Conservation (phyloP, 1,284 basidiomycete genomes). For the Pseudozyma sp. region DNA sequence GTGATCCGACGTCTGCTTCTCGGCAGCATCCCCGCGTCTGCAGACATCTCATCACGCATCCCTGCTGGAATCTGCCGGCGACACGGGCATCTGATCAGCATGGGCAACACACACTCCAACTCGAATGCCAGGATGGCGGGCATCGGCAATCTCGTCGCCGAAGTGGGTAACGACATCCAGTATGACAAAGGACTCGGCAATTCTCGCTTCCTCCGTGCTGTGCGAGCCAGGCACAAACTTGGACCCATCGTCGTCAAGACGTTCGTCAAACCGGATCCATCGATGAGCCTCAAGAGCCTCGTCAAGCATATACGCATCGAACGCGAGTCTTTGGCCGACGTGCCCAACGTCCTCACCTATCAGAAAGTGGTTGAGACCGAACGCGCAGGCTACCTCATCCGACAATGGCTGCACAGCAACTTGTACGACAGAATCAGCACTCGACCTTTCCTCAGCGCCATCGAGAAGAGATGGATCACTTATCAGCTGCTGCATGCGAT, state of each 20-base stretch:
- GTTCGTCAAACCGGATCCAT: constrained; percentile 83
- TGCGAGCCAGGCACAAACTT: constrained; percentile 79
- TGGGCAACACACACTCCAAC: constrained; percentile 58
- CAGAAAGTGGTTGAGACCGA: constrained; percentile 94
- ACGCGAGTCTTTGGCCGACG: constrained; percentile 83
- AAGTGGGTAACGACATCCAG: constrained; percentile 62
- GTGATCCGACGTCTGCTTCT: constrained; percentile 2
- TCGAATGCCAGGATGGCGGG: constrained; percentile 49
- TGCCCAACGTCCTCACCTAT: constrained; percentile 89
- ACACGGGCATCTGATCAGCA: constrained; percentile 3
- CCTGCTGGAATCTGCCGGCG: not conserved
- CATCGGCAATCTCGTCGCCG: constrained; percentile 57
- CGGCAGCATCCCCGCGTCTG: constrained; percentile 1
- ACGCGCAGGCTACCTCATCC: constrained; percentile 91
- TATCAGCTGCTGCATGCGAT: constrained; percentile 91
- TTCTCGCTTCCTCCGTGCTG: constrained; percentile 95
- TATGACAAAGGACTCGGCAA: constrained; percentile 76
- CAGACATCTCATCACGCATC: not conserved
- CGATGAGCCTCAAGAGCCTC: constrained; percentile 77
- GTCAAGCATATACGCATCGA: constrained; percentile 80
- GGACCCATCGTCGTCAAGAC: constrained; percentile 82
- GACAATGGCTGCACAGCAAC: constrained; percentile 94
- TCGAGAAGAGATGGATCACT: constrained; percentile 98
- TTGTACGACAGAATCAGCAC: constrained; percentile 98
- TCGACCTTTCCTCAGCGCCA: constrained; percentile 86